Base-by-base conservation (phyloP, 2,329 filamentous ascomycete genomes). In the Pseudocercospora fijiensis region DNA sequence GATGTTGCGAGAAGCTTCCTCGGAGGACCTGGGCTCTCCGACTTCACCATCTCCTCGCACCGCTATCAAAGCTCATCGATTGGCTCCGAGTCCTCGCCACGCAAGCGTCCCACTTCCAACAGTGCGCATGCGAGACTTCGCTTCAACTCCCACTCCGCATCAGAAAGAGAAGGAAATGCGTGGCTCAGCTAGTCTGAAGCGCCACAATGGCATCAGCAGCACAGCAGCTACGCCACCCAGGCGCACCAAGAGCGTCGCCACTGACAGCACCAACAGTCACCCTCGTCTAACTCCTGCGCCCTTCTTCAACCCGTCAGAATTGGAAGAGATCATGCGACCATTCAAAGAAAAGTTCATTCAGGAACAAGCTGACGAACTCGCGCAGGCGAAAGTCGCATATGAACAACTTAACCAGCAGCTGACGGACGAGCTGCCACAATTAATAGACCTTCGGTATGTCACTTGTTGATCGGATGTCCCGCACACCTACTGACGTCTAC, bases 321-420 rank as follows among this genome's bases (percentile, higher is more conserved):
- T 75, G 58, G 73, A 74, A 58, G 68, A 74, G 9, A 70, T 75
- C 61, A 74, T 75, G 72, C 64, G 62, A 55, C 73, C 73, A 10
- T 55, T 75, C 26, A 69, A 67, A 60, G 61, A 70, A 24, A 64
- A 72, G 33, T 75, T 71, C 59, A 63, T 73, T n/a, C 49, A 67
- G 51, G 68, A 66, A 22, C 67, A 74, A 63, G 66, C 74, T 76
- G 68, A 76, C 71, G 61, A 68, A 27, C 56, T 72, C 26, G 53
- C 60, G 66, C 73, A 76, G 74, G 92, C 94, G 68, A 94, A 91
- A 78, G 87, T 87, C 62, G 91, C 92, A 9, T 99, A 99, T 82
- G 95, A 99, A 77, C 91, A 96, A 79, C 84, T 99, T 72, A 99
- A 99, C 79, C 93, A 98, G 74, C 96, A 98, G 78, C 86, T 99